Evolutionary conservation across 331 rosid genomes (phyloP).

Genomic region (Rosa hybrid): DNA sequence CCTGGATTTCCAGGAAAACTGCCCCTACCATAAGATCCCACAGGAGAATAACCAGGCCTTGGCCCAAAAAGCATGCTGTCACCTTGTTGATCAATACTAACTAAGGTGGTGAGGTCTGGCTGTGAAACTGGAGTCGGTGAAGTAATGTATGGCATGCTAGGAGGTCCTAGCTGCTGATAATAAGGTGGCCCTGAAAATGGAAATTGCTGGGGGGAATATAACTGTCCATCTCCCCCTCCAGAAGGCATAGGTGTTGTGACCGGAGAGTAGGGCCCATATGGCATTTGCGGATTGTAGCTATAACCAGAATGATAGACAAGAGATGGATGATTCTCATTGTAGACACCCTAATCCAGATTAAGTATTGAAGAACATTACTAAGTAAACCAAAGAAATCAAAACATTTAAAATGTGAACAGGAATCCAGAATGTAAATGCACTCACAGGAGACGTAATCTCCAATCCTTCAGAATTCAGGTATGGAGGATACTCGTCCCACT

Average conservation of each 20-base stretch:
- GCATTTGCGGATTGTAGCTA: constrained; percentile 84
- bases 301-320: constrained; percentile 83
- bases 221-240: constrained; percentile 69
- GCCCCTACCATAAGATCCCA: constrained; percentile 75
- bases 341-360: constrained; percentile 56
- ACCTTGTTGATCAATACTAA: constrained; percentile 69
- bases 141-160: constrained; percentile 61
- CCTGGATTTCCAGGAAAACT: constrained; percentile 64
- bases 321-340: constrained; percentile 83
- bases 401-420: background rate
- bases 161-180: constrained; percentile 72
- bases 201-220: constrained; percentile 79
- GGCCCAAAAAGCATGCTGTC: constrained; percentile 77
- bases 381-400: constrained; percentile 4
- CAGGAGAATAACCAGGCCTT: constrained; percentile 68
- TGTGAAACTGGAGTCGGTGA: constrained; percentile 70
- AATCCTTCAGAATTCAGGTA: constrained; percentile 71
- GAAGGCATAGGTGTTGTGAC: constrained; percentile 86
- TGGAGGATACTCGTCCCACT: constrained; percentile 84
- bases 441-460: constrained; percentile 84
- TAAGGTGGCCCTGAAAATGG: constrained; percentile 74
- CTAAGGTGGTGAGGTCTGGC: constrained; percentile 70
- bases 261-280: constrained; percentile 85
- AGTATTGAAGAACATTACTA: constrained; percentile 14
- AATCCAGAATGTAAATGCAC: constrained; percentile 33